Evolutionary conservation across 2,329 filamentous ascomycete genomes (phyloP).

Genomic region (Hawksworthiomyces lignivorus): DNA sequence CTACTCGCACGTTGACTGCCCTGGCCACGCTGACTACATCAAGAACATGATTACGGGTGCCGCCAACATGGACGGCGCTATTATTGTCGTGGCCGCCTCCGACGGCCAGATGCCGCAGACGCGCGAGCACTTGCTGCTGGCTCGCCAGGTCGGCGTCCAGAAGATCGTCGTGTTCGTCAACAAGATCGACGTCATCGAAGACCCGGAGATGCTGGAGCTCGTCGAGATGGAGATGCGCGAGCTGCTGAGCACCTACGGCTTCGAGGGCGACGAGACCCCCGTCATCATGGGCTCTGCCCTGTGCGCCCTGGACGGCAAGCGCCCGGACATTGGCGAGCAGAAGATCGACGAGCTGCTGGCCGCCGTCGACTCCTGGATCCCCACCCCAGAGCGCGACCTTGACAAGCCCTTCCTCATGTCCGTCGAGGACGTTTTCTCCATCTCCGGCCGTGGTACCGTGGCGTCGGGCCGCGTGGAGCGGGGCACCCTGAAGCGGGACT

Average conservation of each 20-base stretch:
- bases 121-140: slow-evolving; percentile 93
- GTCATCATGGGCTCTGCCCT: slow-evolving; percentile 96
- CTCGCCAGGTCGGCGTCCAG: slow-evolving; percentile 96
- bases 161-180: slow-evolving; percentile 99
- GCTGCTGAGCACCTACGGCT: slow-evolving; percentile 84
- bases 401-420: slow-evolving; percentile 99
- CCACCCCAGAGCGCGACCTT: slow-evolving; percentile 84
- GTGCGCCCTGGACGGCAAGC: slow-evolving; percentile 81
- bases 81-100: slow-evolving; percentile 96
- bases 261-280: slow-evolving; percentile 96
- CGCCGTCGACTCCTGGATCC: slow-evolving; percentile 93
- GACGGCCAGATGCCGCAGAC: slow-evolving; percentile 99
- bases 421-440: slow-evolving; percentile 87
- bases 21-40: slow-evolving; percentile 99
- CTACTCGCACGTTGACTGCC: slow-evolving; percentile 99
- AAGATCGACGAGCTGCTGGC: slow-evolving; percentile 90
- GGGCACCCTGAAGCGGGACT: slow-evolving; percentile 85
- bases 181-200: slow-evolving; percentile 96
- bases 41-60: slow-evolving; percentile 99
- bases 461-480: slow-evolving; percentile 96
- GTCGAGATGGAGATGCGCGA: slow-evolving; percentile 99
- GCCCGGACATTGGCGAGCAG: slow-evolving; percentile 74
- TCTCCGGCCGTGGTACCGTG: slow-evolving; percentile 90
- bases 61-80: slow-evolving; percentile 97
- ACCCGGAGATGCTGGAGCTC: slow-evolving; percentile 99